Evolutionary conservation across 371 early-diverging fungal species (phyloP).

Genomic region (Mucor piriformis): DNA sequence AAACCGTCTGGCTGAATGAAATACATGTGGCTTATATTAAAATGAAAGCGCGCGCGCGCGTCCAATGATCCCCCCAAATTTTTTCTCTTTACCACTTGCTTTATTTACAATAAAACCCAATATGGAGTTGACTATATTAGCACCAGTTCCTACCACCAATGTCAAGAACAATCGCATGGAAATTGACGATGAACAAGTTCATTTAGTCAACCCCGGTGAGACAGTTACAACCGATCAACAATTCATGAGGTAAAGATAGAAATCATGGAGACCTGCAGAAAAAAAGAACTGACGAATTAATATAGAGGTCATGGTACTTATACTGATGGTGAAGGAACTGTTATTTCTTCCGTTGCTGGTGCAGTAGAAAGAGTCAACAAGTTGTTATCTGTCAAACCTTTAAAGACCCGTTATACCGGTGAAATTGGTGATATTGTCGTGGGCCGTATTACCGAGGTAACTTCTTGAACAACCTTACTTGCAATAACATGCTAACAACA

Average conservation of each 20-base stretch:
- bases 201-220: conserved; percentile 89
- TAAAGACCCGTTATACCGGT: conserved; percentile 86
- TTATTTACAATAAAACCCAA: not conserved
- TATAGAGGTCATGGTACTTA: conserved; percentile 97
- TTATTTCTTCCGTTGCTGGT: conserved; percentile 90
- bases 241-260: conserved; percentile 73
- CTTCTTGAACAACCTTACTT: not conserved
- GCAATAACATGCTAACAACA: not conserved
- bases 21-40: not conserved
- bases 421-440: conserved; percentile 99
- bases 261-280: not conserved
- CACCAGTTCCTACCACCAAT: conserved; percentile 40
- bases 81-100: not conserved
- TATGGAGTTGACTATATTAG: conserved; percentile 41
- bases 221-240: conserved; percentile 80
- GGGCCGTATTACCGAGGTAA: conserved; percentile 92
- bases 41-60: not conserved
- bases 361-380: conserved; percentile 95
- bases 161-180: conserved; percentile 44
- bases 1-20: too few species aligned
- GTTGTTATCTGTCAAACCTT: conserved; percentile 90
- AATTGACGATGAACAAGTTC: conserved; percentile 40
- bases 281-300: not conserved
- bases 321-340: conserved; percentile 59
- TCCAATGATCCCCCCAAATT: not conserved